phyloP scores from a whole-genome alignment of 2,329 filamentous ascomycete species.

The Talaromyces rugulosus region DNA sequence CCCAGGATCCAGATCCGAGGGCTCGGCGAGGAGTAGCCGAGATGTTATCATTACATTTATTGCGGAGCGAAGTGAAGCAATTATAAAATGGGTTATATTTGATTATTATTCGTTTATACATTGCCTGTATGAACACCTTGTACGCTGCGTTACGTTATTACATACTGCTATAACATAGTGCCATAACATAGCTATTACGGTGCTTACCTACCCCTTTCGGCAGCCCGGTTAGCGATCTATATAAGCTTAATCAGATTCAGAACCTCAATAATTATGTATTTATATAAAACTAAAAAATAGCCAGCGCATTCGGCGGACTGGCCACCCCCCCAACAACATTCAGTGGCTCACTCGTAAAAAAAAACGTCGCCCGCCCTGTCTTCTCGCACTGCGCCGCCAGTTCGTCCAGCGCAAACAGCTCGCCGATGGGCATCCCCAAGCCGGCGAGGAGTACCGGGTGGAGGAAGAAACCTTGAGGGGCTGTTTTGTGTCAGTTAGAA shows the following conservation, averaged over 20 bases:
- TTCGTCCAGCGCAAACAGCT: constrained; percentile 43
- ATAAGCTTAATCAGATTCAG: not conserved
- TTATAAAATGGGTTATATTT: too few species aligned
- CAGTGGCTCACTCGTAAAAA: constrained; percentile 42
- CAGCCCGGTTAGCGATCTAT: not conserved
- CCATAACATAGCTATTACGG: too few species aligned
- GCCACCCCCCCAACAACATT: constrained; percentile 38
- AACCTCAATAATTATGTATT: not conserved
- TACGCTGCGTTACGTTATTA: too few species aligned
- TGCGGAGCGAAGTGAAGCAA: too few species aligned
- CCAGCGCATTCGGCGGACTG: constrained; percentile 28
- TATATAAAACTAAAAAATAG: constrained; percentile 16
- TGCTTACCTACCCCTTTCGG: not conserved
- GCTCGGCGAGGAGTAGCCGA: not conserved
- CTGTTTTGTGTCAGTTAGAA: constrained; percentile 4
- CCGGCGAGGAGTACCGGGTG: constrained; percentile 40
- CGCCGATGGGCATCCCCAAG: constrained; percentile 44
- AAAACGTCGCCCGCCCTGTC: constrained; percentile 39
- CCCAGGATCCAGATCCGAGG: not conserved
- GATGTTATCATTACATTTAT: too few species aligned
- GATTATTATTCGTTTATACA: too few species aligned
- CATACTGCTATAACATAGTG: too few species aligned
- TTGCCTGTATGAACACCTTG: too few species aligned
- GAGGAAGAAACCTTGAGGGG: constrained; percentile 20
- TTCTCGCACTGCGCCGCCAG: constrained; percentile 35